A percentile compares a stretch with the other conserved stretches of the same genome.
Evolutionary conservation across 345 rosid genomes (phyloP).

Genomic region (Salix dunnii): DNA sequence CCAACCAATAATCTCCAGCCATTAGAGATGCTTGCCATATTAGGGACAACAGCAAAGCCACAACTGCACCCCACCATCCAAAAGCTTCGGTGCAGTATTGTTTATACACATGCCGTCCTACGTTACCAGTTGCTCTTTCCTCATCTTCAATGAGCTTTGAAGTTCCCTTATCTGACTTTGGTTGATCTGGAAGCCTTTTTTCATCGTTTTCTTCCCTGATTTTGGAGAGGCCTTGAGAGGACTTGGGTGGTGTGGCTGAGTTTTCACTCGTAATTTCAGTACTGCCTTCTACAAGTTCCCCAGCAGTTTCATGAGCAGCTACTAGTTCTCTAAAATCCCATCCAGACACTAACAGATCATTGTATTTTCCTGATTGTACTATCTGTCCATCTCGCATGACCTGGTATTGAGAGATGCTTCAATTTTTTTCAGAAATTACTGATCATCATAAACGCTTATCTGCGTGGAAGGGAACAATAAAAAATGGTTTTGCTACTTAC

Average conservation of each 20-base stretch:
- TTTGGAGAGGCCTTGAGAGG: slow-evolving; percentile 30
- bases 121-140: slow-evolving; percentile 77
- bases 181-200: slow-evolving; percentile 36
- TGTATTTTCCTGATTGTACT: slow-evolving; percentile 79
- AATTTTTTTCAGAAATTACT: neutral
- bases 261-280: slow-evolving; percentile 21
- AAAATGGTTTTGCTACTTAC: slow-evolving; percentile 27
- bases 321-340: slow-evolving; percentile 74
- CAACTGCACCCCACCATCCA: slow-evolving; percentile 84
- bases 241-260: slow-evolving; percentile 39
- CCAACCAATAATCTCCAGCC: slow-evolving; percentile 93
- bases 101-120: slow-evolving; percentile 67
- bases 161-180: slow-evolving; percentile 44
- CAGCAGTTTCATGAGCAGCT: slow-evolving; percentile 77
- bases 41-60: slow-evolving; percentile 54
- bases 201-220: slow-evolving; percentile 49
- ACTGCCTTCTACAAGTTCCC: slow-evolving; percentile 78
- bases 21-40: slow-evolving; percentile 72
- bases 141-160: slow-evolving; percentile 85
- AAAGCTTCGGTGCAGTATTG: slow-evolving; percentile 76
- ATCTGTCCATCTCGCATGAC: slow-evolving; percentile 91
- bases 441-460: neutral
- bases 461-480: neutral
- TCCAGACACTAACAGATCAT: slow-evolving; percentile 51
- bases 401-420: slow-evolving; percentile 28